These are phyloP conservation scores for Liquidambar formosana DNA, from an alignment of 164 flowering plant genomes.

Conservation along the genomic window DNA sequence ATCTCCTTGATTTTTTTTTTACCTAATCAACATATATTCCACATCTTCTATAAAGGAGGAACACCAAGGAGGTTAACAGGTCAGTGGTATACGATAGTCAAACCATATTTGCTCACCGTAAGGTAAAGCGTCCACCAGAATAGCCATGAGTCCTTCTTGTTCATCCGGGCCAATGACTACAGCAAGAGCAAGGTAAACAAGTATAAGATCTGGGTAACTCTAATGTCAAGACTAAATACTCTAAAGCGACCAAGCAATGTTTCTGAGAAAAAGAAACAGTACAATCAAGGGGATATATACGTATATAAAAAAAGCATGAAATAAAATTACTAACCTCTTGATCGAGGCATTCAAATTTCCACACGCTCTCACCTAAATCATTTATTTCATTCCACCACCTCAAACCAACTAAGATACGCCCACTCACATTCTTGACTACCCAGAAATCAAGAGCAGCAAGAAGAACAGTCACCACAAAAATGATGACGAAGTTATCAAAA, in stretches of 20 bases:
- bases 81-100: not conserved
- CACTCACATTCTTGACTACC: conserved; percentile 98
- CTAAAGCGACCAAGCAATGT: not conserved
- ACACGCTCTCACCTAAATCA: conserved; percentile 89
- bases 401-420: conserved; percentile 88
- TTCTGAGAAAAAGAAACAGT: not conserved
- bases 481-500: conserved; percentile 77
- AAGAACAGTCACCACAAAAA: conserved; percentile 90
- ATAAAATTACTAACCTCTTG: conserved; percentile 64
- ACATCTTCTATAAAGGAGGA: not conserved
- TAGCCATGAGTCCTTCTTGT: conserved; percentile 98
- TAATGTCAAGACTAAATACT: not conserved
- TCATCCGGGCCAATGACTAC: conserved; percentile 87
- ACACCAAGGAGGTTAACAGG: not conserved
- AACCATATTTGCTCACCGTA: conserved; percentile 51
- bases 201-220: not conserved
- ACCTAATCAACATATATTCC: not conserved
- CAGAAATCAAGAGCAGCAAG: conserved; percentile 95
- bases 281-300: not conserved
- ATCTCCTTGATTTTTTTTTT: not conserved
- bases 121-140: conserved; percentile 98
- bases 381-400: conserved; percentile 99
- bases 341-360: conserved; percentile 95
- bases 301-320: not conserved
- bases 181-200: conserved; percentile 14